Evolutionary conservation across 108 stramenopile species (phyloP), one percentile per base, ranked within the genome.

Genomic region (Skeletonema costatum): DNA sequence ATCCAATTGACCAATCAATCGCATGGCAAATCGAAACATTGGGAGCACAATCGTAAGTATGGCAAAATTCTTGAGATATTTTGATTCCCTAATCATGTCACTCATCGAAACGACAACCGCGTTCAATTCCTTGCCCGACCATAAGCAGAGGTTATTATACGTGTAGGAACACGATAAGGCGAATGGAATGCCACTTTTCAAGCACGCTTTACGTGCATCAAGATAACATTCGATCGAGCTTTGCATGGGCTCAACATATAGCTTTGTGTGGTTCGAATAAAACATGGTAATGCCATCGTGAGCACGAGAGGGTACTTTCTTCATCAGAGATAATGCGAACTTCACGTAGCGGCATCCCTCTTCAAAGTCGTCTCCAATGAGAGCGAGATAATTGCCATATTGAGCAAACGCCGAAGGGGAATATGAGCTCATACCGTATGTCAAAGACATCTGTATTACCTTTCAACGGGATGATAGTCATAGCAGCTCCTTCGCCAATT

Each of bases 341-440:
- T 25, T 25, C 25, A 25, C 33, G 10, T 48, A 11, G 59, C 46
- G 8, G 19, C 32, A 16, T 0, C 25, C 25, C 25, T 25, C 25
- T 25, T 25, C 25, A 25, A 25, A 25, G 25, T 25, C 25, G 25
- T 25, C 0, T 25, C 25, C 25, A 25, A 25, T 25, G 35, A 46
- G 35, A n/a, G 64, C 65, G n/a, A 73, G 66, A 66, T 73, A 46
- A 33, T 31, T 32, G 17, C 71, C 71, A 66, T 69, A 25, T 25
- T 25, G 48, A 32, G 46, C 78, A 50, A 79, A 79, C 13, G 13
- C 72, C 0, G 68, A 13, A 1, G 78, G 53, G 4, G 78, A 74
- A 2, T 42, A 3, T 16, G 73, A 46, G 5, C 65, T 60, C 25
- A 79, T 21, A 16, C 78, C 78, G 66, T 79, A 62, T 9, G 12